phyloP scores from a whole-genome alignment of 2,329 filamentous ascomycete genomes.

The Cadophora sp. region DNA sequence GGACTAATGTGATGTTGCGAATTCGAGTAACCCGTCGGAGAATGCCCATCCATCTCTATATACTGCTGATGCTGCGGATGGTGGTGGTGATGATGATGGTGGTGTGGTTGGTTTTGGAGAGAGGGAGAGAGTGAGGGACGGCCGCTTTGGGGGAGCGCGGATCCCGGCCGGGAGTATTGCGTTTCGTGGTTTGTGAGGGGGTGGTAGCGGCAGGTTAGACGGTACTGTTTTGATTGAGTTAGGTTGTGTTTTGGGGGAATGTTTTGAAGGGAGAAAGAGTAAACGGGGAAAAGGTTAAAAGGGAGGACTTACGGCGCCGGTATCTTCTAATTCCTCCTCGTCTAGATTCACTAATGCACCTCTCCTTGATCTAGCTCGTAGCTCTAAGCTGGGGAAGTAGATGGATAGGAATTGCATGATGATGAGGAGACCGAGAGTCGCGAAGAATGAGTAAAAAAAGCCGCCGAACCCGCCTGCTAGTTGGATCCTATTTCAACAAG shows the following conservation, averaged over 20 bases:
- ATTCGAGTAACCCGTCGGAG: background rate
- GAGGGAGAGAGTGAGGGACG: background rate
- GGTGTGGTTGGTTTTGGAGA: background rate
- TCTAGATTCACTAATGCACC: slow-evolving; percentile 7
- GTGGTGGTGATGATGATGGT: background rate
- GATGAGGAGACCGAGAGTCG: slow-evolving; percentile 78
- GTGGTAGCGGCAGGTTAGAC: slow-evolving; percentile 10
- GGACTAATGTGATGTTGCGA: background rate
- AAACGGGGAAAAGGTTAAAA: background rate
- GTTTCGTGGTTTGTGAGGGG: background rate
- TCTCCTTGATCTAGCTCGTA: slow-evolving; percentile 14
- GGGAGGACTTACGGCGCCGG: slow-evolving; percentile 2
- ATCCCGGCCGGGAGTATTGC: background rate
- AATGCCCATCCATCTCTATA: slow-evolving; percentile 1
- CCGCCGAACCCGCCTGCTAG: slow-evolving; percentile 79
- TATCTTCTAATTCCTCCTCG: slow-evolving; percentile 11
- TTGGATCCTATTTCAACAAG: slow-evolving; percentile 51
- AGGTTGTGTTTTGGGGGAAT: background rate
- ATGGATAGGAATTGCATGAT: slow-evolving; percentile 54
- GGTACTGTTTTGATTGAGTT: background rate
- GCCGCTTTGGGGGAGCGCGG: background rate
- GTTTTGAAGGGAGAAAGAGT: too few species aligned
- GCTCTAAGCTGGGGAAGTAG: slow-evolving; percentile 6
- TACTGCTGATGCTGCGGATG: slow-evolving; percentile 5
- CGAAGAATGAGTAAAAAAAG: slow-evolving; percentile 76